Evolutionary conservation across 2,329 filamentous ascomycete species (phyloP).

Genomic region (Tolypocladium nubicola): DNA sequence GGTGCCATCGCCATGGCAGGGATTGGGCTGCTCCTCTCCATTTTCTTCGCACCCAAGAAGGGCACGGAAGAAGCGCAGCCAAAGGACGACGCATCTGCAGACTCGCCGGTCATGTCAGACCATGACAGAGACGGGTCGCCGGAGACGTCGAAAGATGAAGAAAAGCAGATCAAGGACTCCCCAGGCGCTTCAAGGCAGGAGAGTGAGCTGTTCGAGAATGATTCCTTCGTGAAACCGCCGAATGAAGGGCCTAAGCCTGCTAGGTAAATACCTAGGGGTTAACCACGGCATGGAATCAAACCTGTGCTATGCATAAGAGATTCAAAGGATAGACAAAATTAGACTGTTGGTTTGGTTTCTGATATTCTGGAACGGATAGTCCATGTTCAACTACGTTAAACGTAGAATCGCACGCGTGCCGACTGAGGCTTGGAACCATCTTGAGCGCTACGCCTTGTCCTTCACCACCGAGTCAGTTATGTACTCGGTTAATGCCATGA

Average conservation of each 20-base stretch:
- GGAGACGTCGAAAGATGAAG: neutral
- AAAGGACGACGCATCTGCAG: conserved; percentile 3
- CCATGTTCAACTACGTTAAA: too few relatives aligned
- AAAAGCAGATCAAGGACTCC: neutral
- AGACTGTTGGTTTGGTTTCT: too few relatives aligned
- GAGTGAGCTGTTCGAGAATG: neutral
- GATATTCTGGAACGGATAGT: too few relatives aligned
- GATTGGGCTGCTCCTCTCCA: neutral
- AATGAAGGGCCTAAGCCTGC: neutral
- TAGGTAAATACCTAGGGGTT: neutral
- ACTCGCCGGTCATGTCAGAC: neutral
- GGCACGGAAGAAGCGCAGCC: neutral
- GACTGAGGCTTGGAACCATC: too few relatives aligned
- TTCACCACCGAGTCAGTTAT: neutral
- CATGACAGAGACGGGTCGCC: neutral
- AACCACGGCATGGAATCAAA: neutral
- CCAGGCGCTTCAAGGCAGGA: neutral
- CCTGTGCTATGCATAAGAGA: too few relatives aligned
- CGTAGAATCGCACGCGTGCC: neutral
- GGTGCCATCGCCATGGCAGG: conserved; percentile 4
- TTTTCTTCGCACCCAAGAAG: conserved; percentile 6
- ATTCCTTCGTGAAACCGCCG: neutral
- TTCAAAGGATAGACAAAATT: too few relatives aligned
- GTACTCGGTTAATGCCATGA: neutral
- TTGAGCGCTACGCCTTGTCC: neutral